Conservation (phyloP, 2,329 filamentous ascomycete genomes). For the Helminthosporium solani region DNA sequence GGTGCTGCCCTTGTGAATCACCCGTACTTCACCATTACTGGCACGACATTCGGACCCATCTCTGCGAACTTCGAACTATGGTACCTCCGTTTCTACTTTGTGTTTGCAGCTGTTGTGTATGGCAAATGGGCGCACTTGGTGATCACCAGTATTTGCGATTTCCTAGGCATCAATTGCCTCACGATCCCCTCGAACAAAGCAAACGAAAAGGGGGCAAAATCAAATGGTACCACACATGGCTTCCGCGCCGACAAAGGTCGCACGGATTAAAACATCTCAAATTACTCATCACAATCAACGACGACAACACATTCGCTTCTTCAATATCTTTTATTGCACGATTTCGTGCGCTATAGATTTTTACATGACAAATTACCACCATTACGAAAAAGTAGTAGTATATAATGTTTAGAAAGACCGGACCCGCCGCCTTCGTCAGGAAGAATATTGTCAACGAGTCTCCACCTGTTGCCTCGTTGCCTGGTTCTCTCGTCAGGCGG, state of each 20-base stretch:
- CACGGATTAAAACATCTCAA: constrained; percentile 22
- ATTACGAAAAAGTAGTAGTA: background rate
- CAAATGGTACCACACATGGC: constrained; percentile 33
- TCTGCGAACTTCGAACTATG: constrained; percentile 67
- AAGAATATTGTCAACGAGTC: background rate
- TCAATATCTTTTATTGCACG: constrained; percentile 2
- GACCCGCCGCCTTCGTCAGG: background rate
- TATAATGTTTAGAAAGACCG: constrained; percentile 6
- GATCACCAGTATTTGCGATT: constrained; percentile 86
- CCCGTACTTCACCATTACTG: constrained; percentile 59
- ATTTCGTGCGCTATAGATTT: constrained; percentile 2
- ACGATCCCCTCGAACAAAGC: constrained; percentile 62
- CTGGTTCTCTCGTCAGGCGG: background rate
- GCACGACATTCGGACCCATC: constrained; percentile 58
- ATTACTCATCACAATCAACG: background rate
- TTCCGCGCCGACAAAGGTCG: constrained; percentile 33
- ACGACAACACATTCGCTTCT: background rate
- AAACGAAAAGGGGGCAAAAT: constrained; percentile 26
- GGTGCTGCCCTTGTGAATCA: constrained; percentile 83
- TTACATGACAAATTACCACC: constrained; percentile 2
- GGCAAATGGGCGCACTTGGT: constrained; percentile 91
- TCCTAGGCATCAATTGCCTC: constrained; percentile 89
- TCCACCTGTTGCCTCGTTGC: background rate
- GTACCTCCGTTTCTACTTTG: constrained; percentile 82
- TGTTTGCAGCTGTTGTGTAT: constrained; percentile 83